Percentiles rank a stretch among this genome's conserved stretches.
These are phyloP conservation scores for Quercus wislizeni DNA, from an alignment of 306 rosid species.

Conservation along the genomic window DNA sequence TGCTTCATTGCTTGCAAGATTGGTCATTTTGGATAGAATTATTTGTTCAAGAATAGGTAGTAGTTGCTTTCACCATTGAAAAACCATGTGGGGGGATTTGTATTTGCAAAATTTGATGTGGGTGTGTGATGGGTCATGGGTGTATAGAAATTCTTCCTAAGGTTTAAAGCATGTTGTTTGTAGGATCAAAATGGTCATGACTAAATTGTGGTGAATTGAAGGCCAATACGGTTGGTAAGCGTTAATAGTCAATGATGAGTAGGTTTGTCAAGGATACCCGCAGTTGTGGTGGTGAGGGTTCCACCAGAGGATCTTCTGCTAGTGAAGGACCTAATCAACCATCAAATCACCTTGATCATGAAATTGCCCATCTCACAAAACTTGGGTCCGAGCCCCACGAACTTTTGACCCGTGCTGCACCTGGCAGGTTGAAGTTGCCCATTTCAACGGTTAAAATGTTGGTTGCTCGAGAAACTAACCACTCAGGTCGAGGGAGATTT, in stretches of 20 bases:
- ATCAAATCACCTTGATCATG: slow-evolving; percentile 43
- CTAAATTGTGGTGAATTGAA: background rate
- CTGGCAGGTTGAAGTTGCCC: slow-evolving; percentile 42
- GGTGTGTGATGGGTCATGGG: background rate
- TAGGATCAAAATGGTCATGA: background rate
- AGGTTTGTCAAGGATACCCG: slow-evolving; percentile 28
- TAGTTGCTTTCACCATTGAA: background rate
- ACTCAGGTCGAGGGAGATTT: slow-evolving; percentile 50
- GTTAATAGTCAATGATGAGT: slow-evolving; percentile 34
- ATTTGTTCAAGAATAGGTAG: background rate
- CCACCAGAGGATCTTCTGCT: slow-evolving; percentile 20
- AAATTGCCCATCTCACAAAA: slow-evolving; percentile 48
- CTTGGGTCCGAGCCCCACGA: slow-evolving; percentile 39
- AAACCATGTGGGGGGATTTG: background rate
- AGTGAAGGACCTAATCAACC: slow-evolving; percentile 20
- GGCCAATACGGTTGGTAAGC: background rate
- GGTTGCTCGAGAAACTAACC: slow-evolving; percentile 47
- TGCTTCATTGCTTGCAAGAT: background rate
- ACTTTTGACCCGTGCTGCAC: slow-evolving; percentile 30
- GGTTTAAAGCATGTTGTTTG: background rate
- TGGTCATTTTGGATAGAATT: background rate
- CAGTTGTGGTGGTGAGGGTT: slow-evolving; percentile 21
- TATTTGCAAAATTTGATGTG: background rate
- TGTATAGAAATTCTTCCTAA: background rate
- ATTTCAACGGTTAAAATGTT: slow-evolving; percentile 50